A percentile compares a stretch with the other conserved stretches of the same genome.
Conservation (phyloP, 1,284 basidiomycete genomes). For the Fistulina hepatica region DNA sequence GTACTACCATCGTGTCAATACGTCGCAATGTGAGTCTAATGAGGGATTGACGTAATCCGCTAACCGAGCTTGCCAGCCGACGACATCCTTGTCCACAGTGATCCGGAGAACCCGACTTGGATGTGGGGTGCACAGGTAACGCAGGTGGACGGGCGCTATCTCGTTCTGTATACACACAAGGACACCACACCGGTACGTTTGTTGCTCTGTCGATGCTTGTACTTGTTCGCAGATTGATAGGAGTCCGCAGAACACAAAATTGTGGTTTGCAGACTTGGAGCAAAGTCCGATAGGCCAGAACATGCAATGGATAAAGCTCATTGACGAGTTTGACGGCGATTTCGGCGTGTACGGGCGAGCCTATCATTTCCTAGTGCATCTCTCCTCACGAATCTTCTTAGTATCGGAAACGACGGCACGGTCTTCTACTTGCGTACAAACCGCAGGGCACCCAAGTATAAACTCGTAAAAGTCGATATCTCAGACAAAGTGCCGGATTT, state of each 20-base stretch:
- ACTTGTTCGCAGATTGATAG: slow-evolving; percentile 5
- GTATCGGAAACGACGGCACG: slow-evolving; percentile 58
- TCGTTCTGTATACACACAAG: slow-evolving; percentile 43
- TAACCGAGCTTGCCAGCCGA: slow-evolving; percentile 33
- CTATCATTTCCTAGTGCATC: background rate
- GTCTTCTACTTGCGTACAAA: slow-evolving; percentile 60
- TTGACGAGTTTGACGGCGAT: slow-evolving; percentile 52
- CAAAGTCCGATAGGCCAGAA: slow-evolving; percentile 47
- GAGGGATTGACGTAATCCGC: slow-evolving; percentile 9
- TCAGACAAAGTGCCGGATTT: slow-evolving; percentile 37
- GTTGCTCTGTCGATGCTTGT: slow-evolving; percentile 2
- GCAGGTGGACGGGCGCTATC: slow-evolving; percentile 54
- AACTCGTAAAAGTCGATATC: slow-evolving; percentile 58
- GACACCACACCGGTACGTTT: slow-evolving; percentile 53
- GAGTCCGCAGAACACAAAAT: slow-evolving; percentile 47
- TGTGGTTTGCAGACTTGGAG: slow-evolving; percentile 63
- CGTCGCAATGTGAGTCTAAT: slow-evolving; percentile 44
- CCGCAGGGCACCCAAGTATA: slow-evolving; percentile 53
- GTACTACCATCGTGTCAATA: slow-evolving; percentile 65
- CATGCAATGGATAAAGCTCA: slow-evolving; percentile 60
- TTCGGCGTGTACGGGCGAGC: slow-evolving; percentile 46
- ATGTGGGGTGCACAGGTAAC: slow-evolving; percentile 51
- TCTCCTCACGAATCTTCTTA: slow-evolving; percentile 20
- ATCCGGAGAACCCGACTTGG: slow-evolving; percentile 54
- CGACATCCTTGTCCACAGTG: slow-evolving; percentile 57